Base-by-base conservation (phyloP, 1,284 basidiomycete species). In the Phellopilus nigrolimitatus region DNA sequence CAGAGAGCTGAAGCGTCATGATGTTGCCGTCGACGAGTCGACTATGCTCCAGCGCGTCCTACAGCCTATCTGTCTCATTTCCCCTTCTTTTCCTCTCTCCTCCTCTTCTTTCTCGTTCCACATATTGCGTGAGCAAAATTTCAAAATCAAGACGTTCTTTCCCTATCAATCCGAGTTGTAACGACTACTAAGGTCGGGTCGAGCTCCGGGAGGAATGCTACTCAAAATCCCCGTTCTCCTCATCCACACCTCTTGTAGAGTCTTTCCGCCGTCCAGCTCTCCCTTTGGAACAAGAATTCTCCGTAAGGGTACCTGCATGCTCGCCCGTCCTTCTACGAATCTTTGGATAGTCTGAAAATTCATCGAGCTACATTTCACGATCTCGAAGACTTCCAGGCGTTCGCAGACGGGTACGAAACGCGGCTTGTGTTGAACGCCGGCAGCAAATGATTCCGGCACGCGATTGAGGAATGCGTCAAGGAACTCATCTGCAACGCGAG, bases 351-450 rank as follows among this genome's bases (percentile, higher is more conserved):
- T 28, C 12, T 25, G 19, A 13, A 40, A 22, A 25, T 28, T 19
- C 2, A 39, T 36, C 10, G 41, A 21, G 33, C 17, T 13, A 21
- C 34, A 49, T 7, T 12, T 33, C 13, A 45, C 10, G 13, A 49
- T 15, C 28, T 51, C 44, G 21, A 22, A 27, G 13, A 37, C 31
- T 24, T 55, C 53, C n/a, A 55, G 38, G 6, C 19, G 30, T 21
- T 48, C 34, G 21, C 53, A 50, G 21, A 55, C 28, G 17, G 25
- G 25, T 8, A 9, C 8, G 31, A 21, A 36, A 4, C 10, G 13
- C n/a, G 12, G 19, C 22, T 33, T 28, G 19, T n/a, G 25, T 8
- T 24, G 28, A 13, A 3, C 24, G 25, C 24, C n/a, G 22, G 34
- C 22, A 34, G 41, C 28, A 15, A 28, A 27, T 24, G 8, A 38